phyloP scores from a whole-genome alignment of 208 protist genomes.

The Borovskyia barvae region DNA sequence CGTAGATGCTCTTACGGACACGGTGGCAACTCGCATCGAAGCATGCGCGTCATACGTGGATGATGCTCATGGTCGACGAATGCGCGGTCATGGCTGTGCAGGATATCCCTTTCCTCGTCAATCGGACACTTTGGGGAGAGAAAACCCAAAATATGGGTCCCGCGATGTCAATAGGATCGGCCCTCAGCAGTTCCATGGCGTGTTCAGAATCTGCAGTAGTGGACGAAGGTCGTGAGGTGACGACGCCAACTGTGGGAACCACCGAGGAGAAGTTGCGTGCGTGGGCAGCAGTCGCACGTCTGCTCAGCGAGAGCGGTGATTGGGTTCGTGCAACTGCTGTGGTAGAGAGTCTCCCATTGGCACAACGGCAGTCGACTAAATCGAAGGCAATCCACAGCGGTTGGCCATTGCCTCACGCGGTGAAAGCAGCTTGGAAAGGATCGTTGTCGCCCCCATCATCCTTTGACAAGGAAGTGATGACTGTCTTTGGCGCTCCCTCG shows the following conservation, averaged over 20 bases:
- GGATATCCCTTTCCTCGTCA: too few species aligned
- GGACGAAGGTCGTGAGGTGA: background rate
- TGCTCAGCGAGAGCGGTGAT: conserved; percentile 23
- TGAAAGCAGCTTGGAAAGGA: conserved; percentile 6
- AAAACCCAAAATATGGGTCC: too few species aligned
- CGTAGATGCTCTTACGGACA: conserved; percentile 8
- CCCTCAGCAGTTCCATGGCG: too few species aligned
- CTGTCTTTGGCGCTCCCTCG: too few species aligned
- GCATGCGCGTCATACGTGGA: conserved; percentile 23
- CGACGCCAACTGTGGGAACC: background rate
- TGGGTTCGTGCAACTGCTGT: conserved; percentile 23
- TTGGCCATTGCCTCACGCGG: conserved; percentile 20
- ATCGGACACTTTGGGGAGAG: too few species aligned
- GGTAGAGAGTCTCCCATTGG: conserved; percentile 16
- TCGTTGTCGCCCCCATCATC: too few species aligned
- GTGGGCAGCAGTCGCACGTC: conserved; percentile 27
- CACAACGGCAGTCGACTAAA: background rate
- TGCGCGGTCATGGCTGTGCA: conserved; percentile 18
- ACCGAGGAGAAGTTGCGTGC: conserved; percentile 13
- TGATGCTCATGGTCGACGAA: conserved; percentile 27
- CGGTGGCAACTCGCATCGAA: conserved; percentile 1
- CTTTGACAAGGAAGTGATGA: too few species aligned
- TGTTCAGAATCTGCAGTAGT: background rate
- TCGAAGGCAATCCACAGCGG: conserved; percentile 19
- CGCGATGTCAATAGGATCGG: too few species aligned